These are phyloP conservation scores for Cynara cardunculus DNA, from an alignment of 129 eudicot species.

Conservation along the genomic window DNA sequence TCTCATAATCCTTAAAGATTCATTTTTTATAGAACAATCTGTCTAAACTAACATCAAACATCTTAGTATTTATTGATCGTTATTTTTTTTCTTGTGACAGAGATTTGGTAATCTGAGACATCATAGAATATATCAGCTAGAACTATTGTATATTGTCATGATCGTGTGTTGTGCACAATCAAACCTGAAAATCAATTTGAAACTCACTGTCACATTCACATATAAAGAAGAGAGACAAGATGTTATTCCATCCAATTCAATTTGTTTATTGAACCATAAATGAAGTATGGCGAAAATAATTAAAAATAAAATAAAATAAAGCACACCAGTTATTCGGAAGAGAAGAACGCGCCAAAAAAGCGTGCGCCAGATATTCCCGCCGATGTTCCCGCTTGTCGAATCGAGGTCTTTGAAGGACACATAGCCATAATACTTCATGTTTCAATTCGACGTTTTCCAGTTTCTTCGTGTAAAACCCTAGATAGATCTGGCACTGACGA, in stretches of 20 bases:
- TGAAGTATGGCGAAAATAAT: neutral
- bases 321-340: neutral
- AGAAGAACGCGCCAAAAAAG: conserved; percentile 15
- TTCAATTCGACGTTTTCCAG: neutral
- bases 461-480: conserved; percentile 13
- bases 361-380: conserved; percentile 18
- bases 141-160: neutral
- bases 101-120: conserved; percentile 4
- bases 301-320: neutral
- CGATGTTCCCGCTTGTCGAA: conserved; percentile 26
- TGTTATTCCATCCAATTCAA: neutral
- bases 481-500: conserved; percentile 16
- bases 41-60: neutral
- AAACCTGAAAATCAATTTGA: neutral
- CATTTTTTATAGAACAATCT: neutral
- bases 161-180: neutral
- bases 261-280: neutral
- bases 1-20: neutral
- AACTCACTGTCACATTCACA: neutral
- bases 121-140: neutral
- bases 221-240: neutral
- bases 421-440: conserved; percentile 8
- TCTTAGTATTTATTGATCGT: neutral
- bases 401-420: conserved; percentile 19
- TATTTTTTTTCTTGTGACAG: neutral